A percentile compares a stretch with the other conserved stretches of the same genome.
These are phyloP conservation scores for Acer campestre DNA, from an alignment of 345 rosid genomes.

Conservation along the genomic window DNA sequence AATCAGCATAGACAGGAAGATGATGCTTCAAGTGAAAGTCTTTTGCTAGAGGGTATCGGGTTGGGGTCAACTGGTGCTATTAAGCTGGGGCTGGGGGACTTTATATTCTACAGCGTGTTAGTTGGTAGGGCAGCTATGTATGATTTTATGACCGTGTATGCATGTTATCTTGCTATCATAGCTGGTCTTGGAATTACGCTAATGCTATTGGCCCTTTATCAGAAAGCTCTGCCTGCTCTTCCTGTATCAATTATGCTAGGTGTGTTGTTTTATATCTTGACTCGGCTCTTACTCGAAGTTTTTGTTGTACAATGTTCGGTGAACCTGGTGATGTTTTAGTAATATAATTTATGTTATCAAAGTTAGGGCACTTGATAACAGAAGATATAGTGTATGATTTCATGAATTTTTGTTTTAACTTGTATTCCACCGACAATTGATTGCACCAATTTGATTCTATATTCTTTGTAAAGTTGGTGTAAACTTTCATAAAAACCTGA, in stretches of 20 bases:
- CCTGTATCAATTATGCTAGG: slow-evolving; percentile 85
- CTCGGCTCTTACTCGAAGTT: slow-evolving; percentile 68
- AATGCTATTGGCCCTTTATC: slow-evolving; percentile 80
- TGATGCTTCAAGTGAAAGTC: slow-evolving; percentile 38
- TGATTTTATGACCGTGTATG: slow-evolving; percentile 92
- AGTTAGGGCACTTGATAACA: slow-evolving; percentile 1
- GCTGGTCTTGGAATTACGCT: slow-evolving; percentile 93
- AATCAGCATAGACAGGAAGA: slow-evolving; percentile 26
- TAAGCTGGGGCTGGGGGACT: slow-evolving; percentile 92
- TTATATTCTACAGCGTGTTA: slow-evolving; percentile 90
- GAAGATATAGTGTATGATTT: not conserved
- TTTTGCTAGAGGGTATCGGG: slow-evolving; percentile 79
- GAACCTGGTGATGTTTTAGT: slow-evolving; percentile 83
- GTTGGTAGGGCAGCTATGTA: slow-evolving; percentile 97
- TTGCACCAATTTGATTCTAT: not conserved
- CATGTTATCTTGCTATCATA: slow-evolving; percentile 86
- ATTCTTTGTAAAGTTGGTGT: slow-evolving; percentile 1
- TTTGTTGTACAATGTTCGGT: slow-evolving; percentile 74
- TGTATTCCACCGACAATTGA: slow-evolving; percentile 3
- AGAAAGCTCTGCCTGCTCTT: slow-evolving; percentile 91
- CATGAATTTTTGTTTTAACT: slow-evolving; percentile 18
- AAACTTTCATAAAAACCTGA: not conserved
- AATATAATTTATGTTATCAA: slow-evolving; percentile 9
- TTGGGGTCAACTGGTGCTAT: slow-evolving; percentile 91
- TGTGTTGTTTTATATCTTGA: slow-evolving; percentile 74